Evolutionary conservation across 116 monocot species (phyloP).

Genomic region (Trichopus zeylanicus): DNA sequence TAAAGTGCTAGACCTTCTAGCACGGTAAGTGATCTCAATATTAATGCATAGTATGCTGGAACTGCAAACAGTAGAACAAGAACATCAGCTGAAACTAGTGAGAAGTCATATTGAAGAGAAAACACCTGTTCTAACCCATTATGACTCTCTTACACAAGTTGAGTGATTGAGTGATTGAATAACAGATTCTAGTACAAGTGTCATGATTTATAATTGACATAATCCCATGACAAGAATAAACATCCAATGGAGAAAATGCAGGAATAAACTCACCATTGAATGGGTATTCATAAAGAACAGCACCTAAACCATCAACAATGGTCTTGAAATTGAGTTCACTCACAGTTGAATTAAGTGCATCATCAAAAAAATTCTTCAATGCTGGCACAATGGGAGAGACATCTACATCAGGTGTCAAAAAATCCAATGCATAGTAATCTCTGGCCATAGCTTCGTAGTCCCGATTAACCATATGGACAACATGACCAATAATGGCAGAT

Average conservation of each 20-base stretch:
- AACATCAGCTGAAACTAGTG: not conserved
- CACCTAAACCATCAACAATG: conserved; percentile 86
- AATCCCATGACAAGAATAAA: not conserved
- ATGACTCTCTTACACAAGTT: no score
- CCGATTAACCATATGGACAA: conserved; percentile 97
- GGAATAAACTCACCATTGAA: conserved; percentile 69
- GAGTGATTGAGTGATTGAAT: no score
- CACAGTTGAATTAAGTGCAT: conserved; percentile 85
- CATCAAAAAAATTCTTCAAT: conserved; percentile 81
- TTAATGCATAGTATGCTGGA: conserved; percentile 97
- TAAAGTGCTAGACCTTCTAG: conserved; percentile 95
- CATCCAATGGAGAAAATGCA: not conserved
- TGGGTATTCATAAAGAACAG: conserved; percentile 89
- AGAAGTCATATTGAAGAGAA: not conserved
- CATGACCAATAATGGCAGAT: conserved; percentile 90
- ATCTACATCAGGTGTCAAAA: conserved; percentile 81
- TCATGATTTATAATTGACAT: not conserved
- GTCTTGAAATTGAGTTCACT: conserved; percentile 98
- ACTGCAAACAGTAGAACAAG: conserved; percentile 33
- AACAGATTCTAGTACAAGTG: not conserved
- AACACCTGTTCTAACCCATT: not conserved
- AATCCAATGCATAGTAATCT: conserved; percentile 95
- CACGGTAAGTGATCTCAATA: conserved; percentile 96
- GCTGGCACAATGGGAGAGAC: conserved; percentile 97
- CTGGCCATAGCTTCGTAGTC: conserved; percentile 99